These are phyloP conservation scores for Myxozyma vanderwaltii DNA, from an alignment of 805 yeast species.

Conservation along the genomic window DNA sequence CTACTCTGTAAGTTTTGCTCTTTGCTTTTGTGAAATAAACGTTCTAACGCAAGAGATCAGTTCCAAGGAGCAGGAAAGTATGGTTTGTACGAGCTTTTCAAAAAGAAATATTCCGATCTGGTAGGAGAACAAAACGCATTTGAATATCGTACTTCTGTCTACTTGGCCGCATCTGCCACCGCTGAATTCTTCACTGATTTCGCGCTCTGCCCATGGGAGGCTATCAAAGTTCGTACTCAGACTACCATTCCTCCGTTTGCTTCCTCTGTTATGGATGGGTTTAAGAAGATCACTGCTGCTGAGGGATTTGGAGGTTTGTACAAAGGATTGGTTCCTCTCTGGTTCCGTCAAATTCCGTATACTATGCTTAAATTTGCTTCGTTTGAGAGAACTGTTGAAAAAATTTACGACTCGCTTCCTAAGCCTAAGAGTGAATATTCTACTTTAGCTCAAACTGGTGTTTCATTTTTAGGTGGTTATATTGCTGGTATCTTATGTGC, in stretches of 20 bases:
- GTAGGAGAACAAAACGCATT: conserved; percentile 63
- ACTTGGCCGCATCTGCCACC: conserved; percentile 80
- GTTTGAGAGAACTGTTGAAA: conserved; percentile 85
- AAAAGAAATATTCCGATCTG: conserved; percentile 67
- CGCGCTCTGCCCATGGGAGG: conserved; percentile 88
- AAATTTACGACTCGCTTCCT: conserved; percentile 63
- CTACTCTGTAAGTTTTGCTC: conserved; percentile 52
- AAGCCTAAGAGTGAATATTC: conserved; percentile 66
- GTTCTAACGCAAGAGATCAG: background rate
- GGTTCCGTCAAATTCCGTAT: conserved; percentile 96
- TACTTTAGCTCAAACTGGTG: conserved; percentile 81
- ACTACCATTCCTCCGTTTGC: conserved; percentile 88
- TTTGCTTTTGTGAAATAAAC: background rate
- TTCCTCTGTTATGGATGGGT: conserved; percentile 61
- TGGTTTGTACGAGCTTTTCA: conserved; percentile 90
- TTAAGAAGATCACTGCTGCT: conserved; percentile 59
- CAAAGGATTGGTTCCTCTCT: conserved; percentile 85
- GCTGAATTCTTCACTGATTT: conserved; percentile 94
- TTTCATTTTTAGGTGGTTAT: conserved; percentile 92
- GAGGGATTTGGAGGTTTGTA: conserved; percentile 78
- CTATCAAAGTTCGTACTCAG: conserved; percentile 84
- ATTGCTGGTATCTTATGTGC: conserved; percentile 97
- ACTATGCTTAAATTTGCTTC: conserved; percentile 96
- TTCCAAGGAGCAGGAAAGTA: conserved; percentile 96
- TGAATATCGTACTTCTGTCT: conserved; percentile 71